phyloP scores from a whole-genome alignment of 2,329 filamentous ascomycete species.

The Gyromitra esculenta region DNA sequence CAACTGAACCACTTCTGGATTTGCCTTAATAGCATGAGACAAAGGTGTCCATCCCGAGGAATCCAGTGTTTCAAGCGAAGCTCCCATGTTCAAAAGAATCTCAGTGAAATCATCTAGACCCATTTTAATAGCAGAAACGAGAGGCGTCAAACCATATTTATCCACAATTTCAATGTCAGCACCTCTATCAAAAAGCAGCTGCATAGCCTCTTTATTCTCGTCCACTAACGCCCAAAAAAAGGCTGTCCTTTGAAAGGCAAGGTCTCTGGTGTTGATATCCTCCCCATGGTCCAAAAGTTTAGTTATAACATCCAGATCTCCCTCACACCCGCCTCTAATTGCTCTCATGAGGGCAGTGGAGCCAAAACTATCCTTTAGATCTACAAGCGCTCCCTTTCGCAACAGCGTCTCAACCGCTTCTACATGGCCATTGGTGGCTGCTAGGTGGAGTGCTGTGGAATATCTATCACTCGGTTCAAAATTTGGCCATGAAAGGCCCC shows the following conservation, averaged over 20 bases:
- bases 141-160: neutral
- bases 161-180: neutral
- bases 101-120: neutral
- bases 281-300: neutral
- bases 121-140: neutral
- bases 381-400: too few relatives aligned
- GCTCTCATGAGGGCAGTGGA: too few relatives aligned
- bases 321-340: too few relatives aligned
- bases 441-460: too few relatives aligned
- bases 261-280: too few relatives aligned
- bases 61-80: neutral
- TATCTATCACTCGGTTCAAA: too few relatives aligned
- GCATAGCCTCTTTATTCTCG: neutral
- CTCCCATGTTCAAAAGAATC: neutral
- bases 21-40: neutral
- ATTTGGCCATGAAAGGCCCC: too few relatives aligned
- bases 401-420: too few relatives aligned
- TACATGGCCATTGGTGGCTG: too few relatives aligned
- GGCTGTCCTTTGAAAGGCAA: neutral
- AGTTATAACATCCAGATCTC: neutral
- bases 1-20: neutral
- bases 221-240: neutral
- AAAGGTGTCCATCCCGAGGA: neutral
- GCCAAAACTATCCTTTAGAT: too few relatives aligned
- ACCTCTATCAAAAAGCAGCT: neutral